These are phyloP conservation scores for Dovyalis caffra DNA, from an alignment of 345 rosid genomes.

Conservation along the genomic window DNA sequence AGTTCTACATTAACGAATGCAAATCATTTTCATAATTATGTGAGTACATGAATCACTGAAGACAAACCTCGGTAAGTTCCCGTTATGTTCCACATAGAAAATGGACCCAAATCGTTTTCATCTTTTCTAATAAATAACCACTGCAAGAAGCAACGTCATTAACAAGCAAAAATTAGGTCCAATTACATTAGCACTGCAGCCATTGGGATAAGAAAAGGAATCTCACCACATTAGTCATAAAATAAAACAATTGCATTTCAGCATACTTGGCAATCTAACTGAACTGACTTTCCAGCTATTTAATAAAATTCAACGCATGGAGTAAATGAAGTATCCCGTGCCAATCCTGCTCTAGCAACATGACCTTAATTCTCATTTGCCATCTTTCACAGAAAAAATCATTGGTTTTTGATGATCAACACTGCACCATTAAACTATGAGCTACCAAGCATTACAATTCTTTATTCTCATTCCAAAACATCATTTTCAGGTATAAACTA, in stretches of 20 bases:
- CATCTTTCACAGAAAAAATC: not conserved
- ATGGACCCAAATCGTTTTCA: conserved; percentile 61
- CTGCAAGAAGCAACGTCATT: conserved; percentile 49
- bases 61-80: conserved; percentile 91
- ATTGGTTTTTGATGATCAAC: not conserved
- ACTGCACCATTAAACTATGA: not conserved
- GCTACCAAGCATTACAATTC: not conserved
- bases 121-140: conserved; percentile 71
- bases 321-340: not conserved
- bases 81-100: conserved; percentile 86
- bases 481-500: not conserved
- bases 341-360: not conserved
- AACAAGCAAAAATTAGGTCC: conserved; percentile 13
- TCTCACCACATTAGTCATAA: not conserved
- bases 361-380: not conserved
- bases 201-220: not conserved
- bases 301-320: not conserved
- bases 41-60: conserved; percentile 17
- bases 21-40: not conserved
- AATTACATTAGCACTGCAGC: not conserved
- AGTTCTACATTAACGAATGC: not conserved
- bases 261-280: not conserved
- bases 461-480: not conserved
- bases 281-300: not conserved
- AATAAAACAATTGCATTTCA: not conserved